These are phyloP conservation scores for Thielaviopsis populi DNA, from an alignment of 2,329 filamentous ascomycete species.

Conservation along the genomic window DNA sequence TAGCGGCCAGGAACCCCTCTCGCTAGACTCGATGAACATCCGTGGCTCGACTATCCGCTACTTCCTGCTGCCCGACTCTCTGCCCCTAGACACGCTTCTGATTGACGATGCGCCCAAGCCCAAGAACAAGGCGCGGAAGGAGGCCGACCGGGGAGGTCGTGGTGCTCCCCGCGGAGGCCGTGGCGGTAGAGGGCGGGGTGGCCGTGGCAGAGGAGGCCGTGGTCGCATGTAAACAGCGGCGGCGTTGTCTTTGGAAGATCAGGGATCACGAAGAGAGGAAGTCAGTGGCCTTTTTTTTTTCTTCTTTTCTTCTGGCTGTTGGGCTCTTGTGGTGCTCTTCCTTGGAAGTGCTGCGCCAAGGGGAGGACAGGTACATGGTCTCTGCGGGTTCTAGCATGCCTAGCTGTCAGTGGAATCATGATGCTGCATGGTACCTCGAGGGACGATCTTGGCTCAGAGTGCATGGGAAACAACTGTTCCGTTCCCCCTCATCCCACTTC, in stretches of 20 bases:
- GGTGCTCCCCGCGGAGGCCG: constrained; percentile 36
- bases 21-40: constrained; percentile 90
- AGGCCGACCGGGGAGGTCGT: constrained; percentile 48
- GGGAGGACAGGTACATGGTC: background rate
- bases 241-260: background rate
- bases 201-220: constrained; percentile 33
- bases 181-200: constrained; percentile 39
- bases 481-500: background rate
- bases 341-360: background rate
- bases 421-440: background rate
- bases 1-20: constrained; percentile 71
- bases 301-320: background rate
- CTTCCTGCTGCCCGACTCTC: constrained; percentile 87
- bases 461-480: background rate
- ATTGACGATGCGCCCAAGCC: constrained; percentile 96
- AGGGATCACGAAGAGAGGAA: background rate
- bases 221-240: constrained; percentile 21
- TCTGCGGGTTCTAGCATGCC: background rate
- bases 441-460: background rate
- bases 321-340: background rate
- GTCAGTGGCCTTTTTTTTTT: background rate
- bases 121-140: constrained; percentile 99
- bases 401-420: background rate
- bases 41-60: constrained; percentile 93
- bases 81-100: constrained; percentile 86